Percentiles rank a stretch among this genome's conserved stretches.
These are phyloP conservation scores for Fraxinus albicans DNA, from an alignment of 305 asterid genomes.

Conservation along the genomic window DNA sequence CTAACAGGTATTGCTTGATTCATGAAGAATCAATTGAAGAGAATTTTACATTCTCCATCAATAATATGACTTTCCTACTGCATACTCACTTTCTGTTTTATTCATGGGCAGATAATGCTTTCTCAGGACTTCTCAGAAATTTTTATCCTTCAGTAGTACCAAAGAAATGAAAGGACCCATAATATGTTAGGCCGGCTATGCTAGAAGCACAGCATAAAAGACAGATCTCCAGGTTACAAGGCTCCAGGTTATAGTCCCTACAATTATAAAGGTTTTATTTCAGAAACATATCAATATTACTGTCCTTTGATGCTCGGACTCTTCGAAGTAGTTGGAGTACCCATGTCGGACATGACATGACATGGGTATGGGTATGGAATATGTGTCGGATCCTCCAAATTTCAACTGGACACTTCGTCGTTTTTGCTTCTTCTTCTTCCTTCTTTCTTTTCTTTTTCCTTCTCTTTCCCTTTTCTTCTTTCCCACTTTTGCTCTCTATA, in stretches of 20 bases:
- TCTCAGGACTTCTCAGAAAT: conserved; percentile 36
- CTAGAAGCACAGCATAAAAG: not conserved
- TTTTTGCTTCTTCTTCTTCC: too few species aligned
- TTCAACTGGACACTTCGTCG: too few species aligned
- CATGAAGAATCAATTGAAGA: not conserved
- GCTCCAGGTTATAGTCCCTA: not conserved
- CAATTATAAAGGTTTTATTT: not conserved
- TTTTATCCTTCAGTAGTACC: conserved; percentile 45
- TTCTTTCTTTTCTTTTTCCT: too few species aligned
- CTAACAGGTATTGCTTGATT: conserved; percentile 30
- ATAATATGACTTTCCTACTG: not conserved
- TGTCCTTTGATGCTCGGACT: too few species aligned
- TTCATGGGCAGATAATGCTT: conserved; percentile 30
- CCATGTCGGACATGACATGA: too few species aligned
- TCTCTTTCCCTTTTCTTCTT: too few species aligned
- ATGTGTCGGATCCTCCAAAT: too few species aligned
- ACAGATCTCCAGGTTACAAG: not conserved
- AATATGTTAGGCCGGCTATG: not conserved
- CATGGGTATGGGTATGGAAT: too few species aligned
- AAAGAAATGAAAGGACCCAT: conserved; percentile 39
- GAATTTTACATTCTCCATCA: not conserved
- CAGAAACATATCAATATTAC: not conserved
- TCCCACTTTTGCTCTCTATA: too few species aligned
- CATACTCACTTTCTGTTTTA: conserved; percentile 8
- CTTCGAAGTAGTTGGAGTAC: too few species aligned